Evolutionary conservation across 441 rosid genomes (phyloP), one percentile per base, ranked within the genome.

Genomic region (Erodium texanum): DNA sequence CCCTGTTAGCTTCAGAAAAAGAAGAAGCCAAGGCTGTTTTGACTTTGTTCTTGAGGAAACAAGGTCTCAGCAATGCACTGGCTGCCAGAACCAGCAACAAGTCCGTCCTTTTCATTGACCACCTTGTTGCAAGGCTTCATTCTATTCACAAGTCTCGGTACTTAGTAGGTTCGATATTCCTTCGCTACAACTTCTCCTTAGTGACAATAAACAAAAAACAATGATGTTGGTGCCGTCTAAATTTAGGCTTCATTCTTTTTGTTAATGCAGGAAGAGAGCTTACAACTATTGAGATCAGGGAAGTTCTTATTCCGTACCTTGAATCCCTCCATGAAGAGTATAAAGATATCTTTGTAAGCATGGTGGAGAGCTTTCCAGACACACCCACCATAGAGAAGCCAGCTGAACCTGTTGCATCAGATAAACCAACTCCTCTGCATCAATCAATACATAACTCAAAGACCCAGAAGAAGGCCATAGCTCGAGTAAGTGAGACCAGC

Each of bases 11-110:
- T n/a, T 89, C 93, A 7, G 97, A 92, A 84, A 89, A 82, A 76
- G 97, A 92, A 80, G 97, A 91, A 86, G 91, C 96, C 43, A 92
- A 86, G 85, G 97, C 94, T 56, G 89, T 92, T 48, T 74, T 92
- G 74, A 85, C 82, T 16, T 82, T 92, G 62, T 87, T 92, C 87
- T 76, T 92, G 83, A 89, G 87, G 83, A 87, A 86, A 24, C 87
- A 81, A 81, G 96, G 97, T 71, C 71, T 86, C 24, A 86, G 87
- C 84, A 87, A 85, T 22, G 76, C 80, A 0, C 68, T 83, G 62
- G 85, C 90, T 62, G 85, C 78, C 1, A 78, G 86, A 56, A 80
- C 82, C 56, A 81, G 83, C 73, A 89, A 89, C 78, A 87, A 85
- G 71, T 87, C 89, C 0, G 89, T 81, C 20, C 82, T 63, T 41